These are phyloP conservation scores for Fonsecaea pugnacius DNA, from an alignment of 2,329 filamentous ascomycete genomes.

Conservation along the genomic window DNA sequence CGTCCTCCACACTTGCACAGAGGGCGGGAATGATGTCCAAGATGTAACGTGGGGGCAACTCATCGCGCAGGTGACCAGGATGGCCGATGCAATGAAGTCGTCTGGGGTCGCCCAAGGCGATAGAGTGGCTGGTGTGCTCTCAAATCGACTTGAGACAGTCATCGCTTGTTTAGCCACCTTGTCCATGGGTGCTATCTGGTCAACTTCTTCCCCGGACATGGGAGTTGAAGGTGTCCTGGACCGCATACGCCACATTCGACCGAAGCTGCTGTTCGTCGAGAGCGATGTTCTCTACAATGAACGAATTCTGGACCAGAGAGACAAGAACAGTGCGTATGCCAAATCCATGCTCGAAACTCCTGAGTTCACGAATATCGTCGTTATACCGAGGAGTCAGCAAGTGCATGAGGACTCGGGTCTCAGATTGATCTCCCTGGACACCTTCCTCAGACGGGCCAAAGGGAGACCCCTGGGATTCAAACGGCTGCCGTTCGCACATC, in stretches of 20 bases:
- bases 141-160: slow-evolving; percentile 74
- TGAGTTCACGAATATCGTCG: slow-evolving; percentile 45
- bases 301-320: slow-evolving; percentile 69
- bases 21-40: slow-evolving; percentile 39
- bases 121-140: slow-evolving; percentile 72
- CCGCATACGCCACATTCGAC: slow-evolving; percentile 71
- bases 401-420: background rate
- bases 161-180: slow-evolving; percentile 70
- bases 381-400: background rate
- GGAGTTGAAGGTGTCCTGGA: slow-evolving; percentile 78
- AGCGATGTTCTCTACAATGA: slow-evolving; percentile 79
- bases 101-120: slow-evolving; percentile 71
- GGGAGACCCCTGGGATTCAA: slow-evolving; percentile 45
- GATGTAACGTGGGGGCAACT: slow-evolving; percentile 70
- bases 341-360: slow-evolving; percentile 67
- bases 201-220: slow-evolving; percentile 79
- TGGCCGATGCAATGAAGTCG: slow-evolving; percentile 68
- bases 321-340: slow-evolving; percentile 62
- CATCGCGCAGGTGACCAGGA: slow-evolving; percentile 58
- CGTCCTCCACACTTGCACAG: slow-evolving; percentile 67
- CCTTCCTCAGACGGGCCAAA: slow-evolving; percentile 42
- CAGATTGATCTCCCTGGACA: background rate
- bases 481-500: slow-evolving; percentile 70
- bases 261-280: slow-evolving; percentile 78
- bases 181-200: slow-evolving; percentile 74